These are phyloP conservation scores for Astrothelium macrocarpum DNA, from an alignment of 495 filamentous ascomycete species.

Conservation along the genomic window DNA sequence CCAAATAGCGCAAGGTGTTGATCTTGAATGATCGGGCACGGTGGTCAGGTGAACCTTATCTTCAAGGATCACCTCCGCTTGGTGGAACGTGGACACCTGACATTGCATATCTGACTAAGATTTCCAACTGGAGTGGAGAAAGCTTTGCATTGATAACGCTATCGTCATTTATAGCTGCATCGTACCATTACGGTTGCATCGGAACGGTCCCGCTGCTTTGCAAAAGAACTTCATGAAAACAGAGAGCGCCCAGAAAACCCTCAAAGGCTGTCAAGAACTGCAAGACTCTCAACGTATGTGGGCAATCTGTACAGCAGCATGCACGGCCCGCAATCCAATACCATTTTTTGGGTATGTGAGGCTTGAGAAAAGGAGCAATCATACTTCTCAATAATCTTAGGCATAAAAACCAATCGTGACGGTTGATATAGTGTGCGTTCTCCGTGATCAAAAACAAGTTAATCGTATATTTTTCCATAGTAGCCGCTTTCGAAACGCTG, in stretches of 20 bases:
- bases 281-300: too few species aligned
- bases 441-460: not conserved
- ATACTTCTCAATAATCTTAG: too few species aligned
- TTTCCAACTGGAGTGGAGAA: not conserved
- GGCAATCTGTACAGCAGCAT: too few species aligned
- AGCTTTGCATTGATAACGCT: not conserved
- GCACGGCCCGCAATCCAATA: too few species aligned
- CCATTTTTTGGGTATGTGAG: too few species aligned
- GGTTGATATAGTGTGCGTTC: too few species aligned
- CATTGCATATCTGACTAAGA: too few species aligned
- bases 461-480: constrained; percentile 2
- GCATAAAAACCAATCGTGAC: too few species aligned
- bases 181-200: not conserved
- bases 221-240: not conserved
- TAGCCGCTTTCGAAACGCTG: not conserved
- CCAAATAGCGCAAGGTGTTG: not conserved
- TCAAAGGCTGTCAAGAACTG: not conserved
- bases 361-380: too few species aligned
- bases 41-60: not conserved
- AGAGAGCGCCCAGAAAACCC: not conserved
- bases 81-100: too few species aligned
- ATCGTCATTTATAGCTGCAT: not conserved
- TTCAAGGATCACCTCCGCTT: not conserved
- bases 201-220: not conserved
- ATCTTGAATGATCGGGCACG: not conserved